Conservation (phyloP, 768 basidiomycete genomes). For the Candolleomyces aberdarensis region DNA sequence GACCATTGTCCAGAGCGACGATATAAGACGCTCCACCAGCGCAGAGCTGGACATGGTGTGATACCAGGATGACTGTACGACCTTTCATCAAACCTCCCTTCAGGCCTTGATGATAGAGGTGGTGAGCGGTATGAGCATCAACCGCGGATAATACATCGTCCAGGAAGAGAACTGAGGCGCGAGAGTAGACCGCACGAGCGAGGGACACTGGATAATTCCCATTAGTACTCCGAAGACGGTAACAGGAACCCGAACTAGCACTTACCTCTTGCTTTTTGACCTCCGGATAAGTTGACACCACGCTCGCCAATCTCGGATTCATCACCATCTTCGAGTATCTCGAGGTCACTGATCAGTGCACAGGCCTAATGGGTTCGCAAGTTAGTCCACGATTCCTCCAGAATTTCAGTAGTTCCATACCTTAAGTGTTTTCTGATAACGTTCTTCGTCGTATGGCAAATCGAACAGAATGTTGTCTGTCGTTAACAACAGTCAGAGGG, state of each 20-base stretch:
- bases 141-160: constrained; percentile 79
- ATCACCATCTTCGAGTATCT: constrained; percentile 85
- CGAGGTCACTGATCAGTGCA: constrained; percentile 73
- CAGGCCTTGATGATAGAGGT: constrained; percentile 81
- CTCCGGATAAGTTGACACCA: constrained; percentile 64
- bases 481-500: not conserved
- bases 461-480: constrained; percentile 76
- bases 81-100: constrained; percentile 77
- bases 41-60: constrained; percentile 91
- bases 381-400: not conserved
- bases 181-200: constrained; percentile 84
- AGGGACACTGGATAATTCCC: constrained; percentile 26
- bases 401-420: not conserved
- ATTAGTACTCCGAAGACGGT: constrained; percentile 40
- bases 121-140: constrained; percentile 90
- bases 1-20: constrained; percentile 80
- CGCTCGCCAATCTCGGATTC: constrained; percentile 87
- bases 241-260: constrained; percentile 16
- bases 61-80: constrained; percentile 88
- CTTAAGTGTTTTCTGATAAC: constrained; percentile 78
- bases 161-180: constrained; percentile 75
- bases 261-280: constrained; percentile 65
- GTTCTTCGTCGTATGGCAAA: constrained; percentile 72
- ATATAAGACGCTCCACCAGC: constrained; percentile 77
- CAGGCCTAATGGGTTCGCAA: constrained; percentile 27